These are phyloP conservation scores for Epichloe aotearoae DNA, from an alignment of 2,329 filamentous ascomycete genomes.

Conservation along the genomic window DNA sequence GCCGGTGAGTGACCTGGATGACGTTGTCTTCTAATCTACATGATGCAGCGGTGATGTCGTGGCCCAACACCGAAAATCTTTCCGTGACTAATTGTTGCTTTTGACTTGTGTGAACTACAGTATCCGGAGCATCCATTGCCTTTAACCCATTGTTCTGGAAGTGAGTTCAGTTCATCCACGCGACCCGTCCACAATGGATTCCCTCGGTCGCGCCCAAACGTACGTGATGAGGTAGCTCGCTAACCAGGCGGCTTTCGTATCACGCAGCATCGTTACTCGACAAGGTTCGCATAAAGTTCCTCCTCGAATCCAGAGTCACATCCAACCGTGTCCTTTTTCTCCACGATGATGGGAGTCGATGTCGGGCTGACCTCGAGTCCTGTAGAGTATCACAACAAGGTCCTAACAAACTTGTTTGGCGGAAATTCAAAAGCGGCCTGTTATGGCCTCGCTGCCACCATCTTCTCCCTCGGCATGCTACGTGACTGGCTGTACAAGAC, in stretches of 20 bases:
- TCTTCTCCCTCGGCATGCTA: conserved; percentile 83
- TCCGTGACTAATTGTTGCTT: conserved; percentile 3
- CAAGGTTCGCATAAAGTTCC: conserved; percentile 40
- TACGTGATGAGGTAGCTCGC: not conserved
- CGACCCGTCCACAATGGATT: not conserved
- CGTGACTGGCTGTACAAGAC: conserved; percentile 80
- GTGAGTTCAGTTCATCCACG: conserved; percentile 40
- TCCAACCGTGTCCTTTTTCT: conserved; percentile 6
- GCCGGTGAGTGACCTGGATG: conserved; percentile 36
- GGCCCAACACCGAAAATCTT: not conserved
- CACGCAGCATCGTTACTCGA: conserved; percentile 61
- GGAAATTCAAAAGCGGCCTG: conserved; percentile 69
- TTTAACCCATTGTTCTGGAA: conserved; percentile 99
- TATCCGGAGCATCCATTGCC: conserved; percentile 66
- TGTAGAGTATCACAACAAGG: conserved; percentile 79
- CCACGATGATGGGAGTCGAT: conserved; percentile 7
- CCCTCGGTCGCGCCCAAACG: no score
- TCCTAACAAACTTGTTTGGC: conserved; percentile 75
- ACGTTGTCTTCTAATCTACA: not conserved
- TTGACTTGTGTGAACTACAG: conserved; percentile 28
- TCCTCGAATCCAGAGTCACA: not conserved
- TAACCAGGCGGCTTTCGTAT: not conserved
- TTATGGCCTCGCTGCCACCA: conserved; percentile 76
- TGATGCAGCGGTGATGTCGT: not conserved
- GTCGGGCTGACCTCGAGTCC: conserved; percentile 7